Evolutionary conservation across 73 alveolate genomes (phyloP), one percentile per base, ranked within the genome.

Genomic region (Stentor roeselii): DNA sequence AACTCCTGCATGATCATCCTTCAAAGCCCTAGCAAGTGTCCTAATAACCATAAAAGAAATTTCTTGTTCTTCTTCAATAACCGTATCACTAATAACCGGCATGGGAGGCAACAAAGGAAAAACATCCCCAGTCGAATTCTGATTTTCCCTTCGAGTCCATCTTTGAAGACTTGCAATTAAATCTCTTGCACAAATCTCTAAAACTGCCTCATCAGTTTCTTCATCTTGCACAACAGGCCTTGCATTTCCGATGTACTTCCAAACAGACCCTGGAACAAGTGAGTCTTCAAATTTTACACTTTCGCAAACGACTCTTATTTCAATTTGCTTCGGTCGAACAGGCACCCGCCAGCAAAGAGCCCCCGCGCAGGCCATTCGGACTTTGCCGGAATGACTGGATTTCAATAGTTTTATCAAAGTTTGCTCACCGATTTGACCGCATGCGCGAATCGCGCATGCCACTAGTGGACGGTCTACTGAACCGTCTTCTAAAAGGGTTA

Each of bases 161-260:
- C 99, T 93, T 86, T 90, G 90, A 39, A 95, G 82, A 4, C 98
- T 93, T 36, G 99, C 99, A 61, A 95, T 59, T 60, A 95, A 95
- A 86, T 95, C 99, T 86, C 99, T 95, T 60, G 95, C 88, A 74
- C 92, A 93, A 0, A 95, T 84, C 85, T 91, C 97, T 31, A 95
- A 76, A 74, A 83, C 96, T 42, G 86, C 87, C 78, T 85, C 80
- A 34, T 93, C 98, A 30, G 83, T 82, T 83, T 86, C 58, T 58
- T 82, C 90, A 83, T 92, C 92, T 35, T 84, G 87, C 0, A 90
- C 82, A 2, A 95, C 91, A 0, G 99, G 96, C 41, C 92, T 42
- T 31, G 92, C 75, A 37, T 89, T 90, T 3, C 99, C 99, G 60
- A 86, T 74, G 83, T 95, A 95, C 67, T 86, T 90, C 85, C 95